These are phyloP conservation scores for Neofusicoccum parvum DNA, from an alignment of 2,329 filamentous ascomycete species.

Conservation along the genomic window DNA sequence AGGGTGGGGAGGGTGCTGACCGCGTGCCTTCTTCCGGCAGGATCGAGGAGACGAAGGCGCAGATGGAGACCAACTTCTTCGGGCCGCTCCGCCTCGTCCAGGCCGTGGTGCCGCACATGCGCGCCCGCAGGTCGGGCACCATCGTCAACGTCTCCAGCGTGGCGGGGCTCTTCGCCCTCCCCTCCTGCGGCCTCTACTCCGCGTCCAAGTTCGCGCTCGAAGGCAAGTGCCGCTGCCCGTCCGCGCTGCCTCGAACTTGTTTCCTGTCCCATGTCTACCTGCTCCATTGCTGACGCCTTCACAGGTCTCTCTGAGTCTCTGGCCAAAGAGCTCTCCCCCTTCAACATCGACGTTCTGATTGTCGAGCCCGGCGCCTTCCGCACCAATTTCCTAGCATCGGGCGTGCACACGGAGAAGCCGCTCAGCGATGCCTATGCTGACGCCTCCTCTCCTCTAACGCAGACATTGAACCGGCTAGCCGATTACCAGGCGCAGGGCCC, in stretches of 20 bases:
- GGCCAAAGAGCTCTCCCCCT: neutral
- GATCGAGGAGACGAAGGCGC: neutral
- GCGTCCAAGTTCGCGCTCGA: slow-evolving; percentile 47
- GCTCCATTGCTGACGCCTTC: neutral
- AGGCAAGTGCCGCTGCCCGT: neutral
- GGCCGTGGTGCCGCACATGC: slow-evolving; percentile 52
- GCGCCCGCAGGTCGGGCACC: slow-evolving; percentile 31
- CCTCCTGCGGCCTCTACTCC: slow-evolving; percentile 48
- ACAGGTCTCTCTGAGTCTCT: neutral
- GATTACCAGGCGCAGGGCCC: neutral
- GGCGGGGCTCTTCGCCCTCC: slow-evolving; percentile 44
- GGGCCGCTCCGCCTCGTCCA: slow-evolving; percentile 53
- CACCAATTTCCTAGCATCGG: slow-evolving; percentile 28
- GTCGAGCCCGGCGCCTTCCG: slow-evolving; percentile 23
- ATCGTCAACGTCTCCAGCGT: slow-evolving; percentile 53
- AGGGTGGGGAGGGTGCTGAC: neutral
- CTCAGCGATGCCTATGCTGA: slow-evolving; percentile 40
- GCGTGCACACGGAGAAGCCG: slow-evolving; percentile 28
- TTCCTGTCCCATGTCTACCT: too few relatives aligned
- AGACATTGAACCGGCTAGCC: neutral
- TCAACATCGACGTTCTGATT: slow-evolving; percentile 4
- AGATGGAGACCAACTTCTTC: slow-evolving; percentile 51
- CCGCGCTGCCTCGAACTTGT: too few relatives aligned
- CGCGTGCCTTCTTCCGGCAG: neutral
- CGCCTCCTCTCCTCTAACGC: slow-evolving; percentile 30